Evolutionary conservation across 352 stramenopile genomes (phyloP), one percentile per base, ranked within the genome.

Genomic region (Globisporangium emineosum): DNA sequence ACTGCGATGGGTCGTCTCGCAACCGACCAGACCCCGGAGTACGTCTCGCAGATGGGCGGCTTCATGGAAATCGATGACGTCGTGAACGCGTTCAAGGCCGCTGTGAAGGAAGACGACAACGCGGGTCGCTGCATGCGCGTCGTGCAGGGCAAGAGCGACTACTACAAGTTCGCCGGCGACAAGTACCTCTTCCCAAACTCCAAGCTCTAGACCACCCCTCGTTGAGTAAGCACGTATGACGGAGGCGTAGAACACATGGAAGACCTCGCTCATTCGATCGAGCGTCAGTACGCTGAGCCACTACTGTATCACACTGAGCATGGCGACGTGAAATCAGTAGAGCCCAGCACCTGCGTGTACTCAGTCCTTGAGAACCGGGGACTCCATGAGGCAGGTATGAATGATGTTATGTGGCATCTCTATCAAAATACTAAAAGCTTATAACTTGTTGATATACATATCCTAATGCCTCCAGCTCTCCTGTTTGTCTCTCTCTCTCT

Each of bases 81-180:
- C 12, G 73, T 86, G 19, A 69, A 90, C 42, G 79, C 74, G 29
- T 92, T 92, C 60, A 61, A 70, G 19, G 65, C 64, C 43, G 77
- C 70, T 0, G 51, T 90, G 23, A 66, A 72, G 27, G 83, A 92
- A 35, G 62, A 77, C 6, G 77, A 79, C 19, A 92, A 92, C 43
- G 70, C 73, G 9, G 83, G 83, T 15, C 83, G 83, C 40, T 72
- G 86, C 45, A 70, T 83, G 30, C 78, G 80, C 53, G 82, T 90
- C 55, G 66, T 89, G 57, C 77, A 79, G 33, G 75, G 69, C 51
- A 69, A 66, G 47, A 71, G 64, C n/a, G 27, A 63, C 33, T 90
- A 90, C 72, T 83, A 85, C 69, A 77, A 69, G 52, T 91, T 89
- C 58, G 68, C 79, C 3, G 81, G 81, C n/a, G 83, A 90, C 79